Conservation (phyloP, 345 rosid species). For the Moricandia moricandioides region DNA sequence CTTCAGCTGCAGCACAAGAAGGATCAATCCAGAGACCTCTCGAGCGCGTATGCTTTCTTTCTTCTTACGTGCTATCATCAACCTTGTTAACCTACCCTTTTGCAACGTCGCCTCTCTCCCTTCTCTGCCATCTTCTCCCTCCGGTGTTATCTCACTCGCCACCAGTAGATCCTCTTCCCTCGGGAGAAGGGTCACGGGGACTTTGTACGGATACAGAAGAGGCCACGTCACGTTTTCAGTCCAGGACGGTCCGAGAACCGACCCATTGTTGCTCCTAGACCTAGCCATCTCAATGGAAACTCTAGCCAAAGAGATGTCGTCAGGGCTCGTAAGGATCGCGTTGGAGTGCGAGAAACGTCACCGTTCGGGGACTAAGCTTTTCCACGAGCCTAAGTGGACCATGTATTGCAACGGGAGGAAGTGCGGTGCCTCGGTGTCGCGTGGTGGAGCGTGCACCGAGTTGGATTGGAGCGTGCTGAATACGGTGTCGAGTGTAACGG, state of each 20-base stretch:
- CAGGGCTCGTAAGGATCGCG: slow-evolving; percentile 85
- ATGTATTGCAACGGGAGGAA: slow-evolving; percentile 94
- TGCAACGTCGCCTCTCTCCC: slow-evolving; percentile 3
- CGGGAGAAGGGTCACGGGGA: slow-evolving; percentile 84
- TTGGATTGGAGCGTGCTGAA: slow-evolving; percentile 70
- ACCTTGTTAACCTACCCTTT: slow-evolving; percentile 41
- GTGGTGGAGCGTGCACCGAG: slow-evolving; percentile 49
- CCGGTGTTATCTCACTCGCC: slow-evolving; percentile 33
- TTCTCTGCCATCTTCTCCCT: neutral
- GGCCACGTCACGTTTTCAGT: slow-evolving; percentile 85
- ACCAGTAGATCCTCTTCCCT: slow-evolving; percentile 44
- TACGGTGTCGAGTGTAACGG: slow-evolving; percentile 68
- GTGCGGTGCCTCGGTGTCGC: slow-evolving; percentile 70
- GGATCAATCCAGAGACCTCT: slow-evolving; percentile 40
- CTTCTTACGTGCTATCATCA: slow-evolving; percentile 59
- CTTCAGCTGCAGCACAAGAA: slow-evolving; percentile 37
- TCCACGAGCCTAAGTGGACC: slow-evolving; percentile 74
- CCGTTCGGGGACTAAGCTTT: slow-evolving; percentile 40
- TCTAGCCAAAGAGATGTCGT: slow-evolving; percentile 85
- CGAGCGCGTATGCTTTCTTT: slow-evolving; percentile 44
- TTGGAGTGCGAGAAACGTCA: slow-evolving; percentile 72
- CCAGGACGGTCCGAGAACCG: slow-evolving; percentile 69
- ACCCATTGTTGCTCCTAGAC: slow-evolving; percentile 76
- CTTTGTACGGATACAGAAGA: slow-evolving; percentile 74
- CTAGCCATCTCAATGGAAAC: slow-evolving; percentile 74